These are phyloP conservation scores for Dissophora globulifera DNA, from an alignment of 192 early-diverging fungal species.

Conservation along the genomic window DNA sequence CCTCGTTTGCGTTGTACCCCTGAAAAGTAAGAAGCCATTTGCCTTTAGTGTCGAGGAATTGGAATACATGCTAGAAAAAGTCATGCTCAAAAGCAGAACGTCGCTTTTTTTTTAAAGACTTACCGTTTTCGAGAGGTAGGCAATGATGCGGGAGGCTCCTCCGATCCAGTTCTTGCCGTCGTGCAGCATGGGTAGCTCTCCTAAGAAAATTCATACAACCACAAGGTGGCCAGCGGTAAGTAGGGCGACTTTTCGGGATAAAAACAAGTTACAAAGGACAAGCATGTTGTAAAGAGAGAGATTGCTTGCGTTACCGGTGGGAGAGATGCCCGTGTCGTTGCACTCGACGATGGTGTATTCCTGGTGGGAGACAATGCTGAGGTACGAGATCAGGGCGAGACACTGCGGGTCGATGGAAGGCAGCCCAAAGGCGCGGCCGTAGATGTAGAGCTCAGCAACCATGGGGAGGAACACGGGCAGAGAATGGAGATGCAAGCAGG, in stretches of 20 bases:
- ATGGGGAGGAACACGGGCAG: too few relatives aligned
- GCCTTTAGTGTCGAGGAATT: too few relatives aligned
- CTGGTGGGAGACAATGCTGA: constrained; percentile 62
- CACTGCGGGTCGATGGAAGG: constrained; percentile 81
- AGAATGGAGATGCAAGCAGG: too few relatives aligned
- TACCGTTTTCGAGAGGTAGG: constrained; percentile 54
- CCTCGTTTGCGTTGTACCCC: constrained; percentile 54
- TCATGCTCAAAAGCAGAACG: too few relatives aligned
- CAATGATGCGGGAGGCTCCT: constrained; percentile 62
- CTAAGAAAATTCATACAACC: constrained; percentile 37
- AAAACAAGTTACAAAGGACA: too few relatives aligned
- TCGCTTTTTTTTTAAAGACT: too few relatives aligned
- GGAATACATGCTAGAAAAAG: too few relatives aligned
- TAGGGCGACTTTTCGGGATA: not conserved
- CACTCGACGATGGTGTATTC: constrained; percentile 66
- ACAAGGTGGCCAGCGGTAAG: not conserved
- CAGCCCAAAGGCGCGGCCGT: constrained; percentile 70
- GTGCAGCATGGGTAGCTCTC: constrained; percentile 77
- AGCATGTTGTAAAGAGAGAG: too few relatives aligned
- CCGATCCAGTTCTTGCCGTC: constrained; percentile 66
- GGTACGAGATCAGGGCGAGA: constrained; percentile 70
- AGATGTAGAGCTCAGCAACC: constrained; percentile 73
- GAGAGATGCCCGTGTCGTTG: constrained; percentile 70
- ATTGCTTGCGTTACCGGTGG: constrained; percentile 62
- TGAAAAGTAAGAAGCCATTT: not conserved